Conservation (phyloP, 208 protist species). For the Wallacemonas collosoma region DNA sequence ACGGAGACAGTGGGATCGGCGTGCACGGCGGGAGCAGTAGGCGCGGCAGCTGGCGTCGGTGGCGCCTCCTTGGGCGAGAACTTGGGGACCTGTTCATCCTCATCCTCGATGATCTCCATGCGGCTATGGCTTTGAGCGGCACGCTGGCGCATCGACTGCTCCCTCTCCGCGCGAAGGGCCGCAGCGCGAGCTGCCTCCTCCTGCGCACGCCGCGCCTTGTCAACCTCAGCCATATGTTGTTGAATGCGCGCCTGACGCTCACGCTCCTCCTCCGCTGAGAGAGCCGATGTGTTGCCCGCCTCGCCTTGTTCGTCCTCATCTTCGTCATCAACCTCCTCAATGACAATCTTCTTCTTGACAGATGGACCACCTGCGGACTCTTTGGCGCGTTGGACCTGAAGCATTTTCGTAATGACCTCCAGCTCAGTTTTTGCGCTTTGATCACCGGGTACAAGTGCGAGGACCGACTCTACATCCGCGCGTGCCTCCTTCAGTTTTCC, state of each 20-base stretch:
- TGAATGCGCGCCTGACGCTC: conserved; percentile 33
- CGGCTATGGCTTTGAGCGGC: conserved; percentile 27
- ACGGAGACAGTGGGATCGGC: not conserved
- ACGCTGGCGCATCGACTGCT: conserved; percentile 33
- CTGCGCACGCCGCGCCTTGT: conserved; percentile 28
- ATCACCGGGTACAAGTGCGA: conserved; percentile 79
- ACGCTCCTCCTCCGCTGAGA: conserved; percentile 30
- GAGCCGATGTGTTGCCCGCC: not conserved
- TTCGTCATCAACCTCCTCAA: conserved; percentile 86
- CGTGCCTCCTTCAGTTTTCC: conserved; percentile 84
- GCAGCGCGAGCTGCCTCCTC: conserved; percentile 32
- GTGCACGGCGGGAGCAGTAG: not conserved
- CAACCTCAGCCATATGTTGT: conserved; percentile 51
- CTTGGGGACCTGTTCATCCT: conserved; percentile 10
- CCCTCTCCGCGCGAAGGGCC: conserved; percentile 35
- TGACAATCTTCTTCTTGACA: conserved; percentile 76
- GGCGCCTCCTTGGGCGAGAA: not conserved
- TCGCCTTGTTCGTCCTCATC: conserved; percentile 43
- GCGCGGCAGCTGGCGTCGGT: not conserved
- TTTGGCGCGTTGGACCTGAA: conserved; percentile 59
- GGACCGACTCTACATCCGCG: conserved; percentile 82
- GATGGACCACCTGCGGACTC: not conserved
- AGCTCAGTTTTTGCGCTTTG: conserved; percentile 66
- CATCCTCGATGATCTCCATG: conserved; percentile 81
- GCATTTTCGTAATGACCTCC: conserved; percentile 70